Conservation (phyloP, 1,284 basidiomycete genomes). For the Papiliotrema laurentii region DNA sequence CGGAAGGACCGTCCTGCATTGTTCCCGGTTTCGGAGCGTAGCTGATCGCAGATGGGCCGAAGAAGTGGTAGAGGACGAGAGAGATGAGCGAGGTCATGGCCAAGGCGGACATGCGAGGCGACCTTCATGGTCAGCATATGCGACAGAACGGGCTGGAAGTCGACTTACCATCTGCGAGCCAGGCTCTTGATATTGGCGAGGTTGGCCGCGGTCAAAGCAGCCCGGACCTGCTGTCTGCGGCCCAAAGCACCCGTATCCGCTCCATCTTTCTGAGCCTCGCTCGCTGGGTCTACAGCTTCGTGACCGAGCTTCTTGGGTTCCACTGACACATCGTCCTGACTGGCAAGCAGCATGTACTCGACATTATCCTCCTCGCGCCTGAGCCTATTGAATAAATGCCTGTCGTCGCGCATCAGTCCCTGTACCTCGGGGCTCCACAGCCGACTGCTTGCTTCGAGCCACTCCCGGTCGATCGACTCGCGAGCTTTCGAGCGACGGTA, state of each 20-base stretch:
- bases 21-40: too few relatives aligned
- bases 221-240: neutral
- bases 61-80: constrained; percentile 11
- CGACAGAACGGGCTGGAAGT: neutral
- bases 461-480: neutral
- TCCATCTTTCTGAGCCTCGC: neutral
- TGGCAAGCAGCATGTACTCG: constrained; percentile 1
- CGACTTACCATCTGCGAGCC: constrained; percentile 14
- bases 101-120: constrained; percentile 10
- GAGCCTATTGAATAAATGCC: neutral
- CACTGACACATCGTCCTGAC: constrained; percentile 1
- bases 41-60: constrained; percentile 1
- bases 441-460: constrained; percentile 3
- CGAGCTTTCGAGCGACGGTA: neutral
- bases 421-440: constrained; percentile 4
- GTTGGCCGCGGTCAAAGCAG: neutral
- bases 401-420: neutral
- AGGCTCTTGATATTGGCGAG: neutral
- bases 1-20: too few relatives aligned
- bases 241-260: neutral
- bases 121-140: constrained; percentile 10
- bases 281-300: neutral
- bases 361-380: neutral
- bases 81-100: constrained; percentile 17
- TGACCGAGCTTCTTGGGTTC: neutral